Evolutionary conservation across 1,284 basidiomycete genomes (phyloP).

Genomic region (Rugosomyces carneus): DNA sequence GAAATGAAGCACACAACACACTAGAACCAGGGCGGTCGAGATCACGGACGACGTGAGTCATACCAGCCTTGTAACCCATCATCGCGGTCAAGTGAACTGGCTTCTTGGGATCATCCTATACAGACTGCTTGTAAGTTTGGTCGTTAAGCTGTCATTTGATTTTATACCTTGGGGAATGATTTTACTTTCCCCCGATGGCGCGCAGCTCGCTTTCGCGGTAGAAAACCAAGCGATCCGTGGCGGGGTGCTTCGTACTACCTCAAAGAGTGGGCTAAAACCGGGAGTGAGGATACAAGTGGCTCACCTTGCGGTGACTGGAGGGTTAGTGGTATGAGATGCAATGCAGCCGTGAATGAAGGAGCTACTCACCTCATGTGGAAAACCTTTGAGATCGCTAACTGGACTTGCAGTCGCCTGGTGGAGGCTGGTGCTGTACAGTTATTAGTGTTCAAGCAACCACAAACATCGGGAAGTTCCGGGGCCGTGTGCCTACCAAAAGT

Average conservation of each 20-base stretch:
- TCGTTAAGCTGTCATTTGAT: too few species aligned
- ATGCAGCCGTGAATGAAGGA: conserved; percentile 6
- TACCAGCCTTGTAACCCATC: conserved; percentile 99
- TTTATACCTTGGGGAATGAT: conserved; percentile 93
- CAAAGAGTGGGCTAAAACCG: neutral
- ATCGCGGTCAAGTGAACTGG: conserved; percentile 97
- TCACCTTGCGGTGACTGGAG: conserved; percentile 58
- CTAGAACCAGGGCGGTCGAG: conserved; percentile 98
- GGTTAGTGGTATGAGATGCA: conserved; percentile 12
- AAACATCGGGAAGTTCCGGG: too few species aligned
- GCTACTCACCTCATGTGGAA: conserved; percentile 49
- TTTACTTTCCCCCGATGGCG: conserved; percentile 98
- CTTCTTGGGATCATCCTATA: conserved; percentile 98
- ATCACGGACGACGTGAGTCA: conserved; percentile 99
- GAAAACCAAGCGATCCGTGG: conserved; percentile 89
- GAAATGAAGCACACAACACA: conserved; percentile 36
- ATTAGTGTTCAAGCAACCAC: too few species aligned
- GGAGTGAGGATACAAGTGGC: conserved; percentile 18
- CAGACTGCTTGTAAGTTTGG: conserved; percentile 3
- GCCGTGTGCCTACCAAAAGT: too few species aligned
- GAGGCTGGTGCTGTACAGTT: too few species aligned
- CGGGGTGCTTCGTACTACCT: conserved; percentile 90
- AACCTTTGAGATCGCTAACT: conserved; percentile 22
- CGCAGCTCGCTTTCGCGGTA: conserved; percentile 92
- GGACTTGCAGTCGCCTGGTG: too few species aligned